A percentile compares a stretch with the other conserved stretches of the same genome.
These are phyloP conservation scores for Chytridiales sp. DNA, from an alignment of 371 early-diverging fungal species.

Conservation along the genomic window DNA sequence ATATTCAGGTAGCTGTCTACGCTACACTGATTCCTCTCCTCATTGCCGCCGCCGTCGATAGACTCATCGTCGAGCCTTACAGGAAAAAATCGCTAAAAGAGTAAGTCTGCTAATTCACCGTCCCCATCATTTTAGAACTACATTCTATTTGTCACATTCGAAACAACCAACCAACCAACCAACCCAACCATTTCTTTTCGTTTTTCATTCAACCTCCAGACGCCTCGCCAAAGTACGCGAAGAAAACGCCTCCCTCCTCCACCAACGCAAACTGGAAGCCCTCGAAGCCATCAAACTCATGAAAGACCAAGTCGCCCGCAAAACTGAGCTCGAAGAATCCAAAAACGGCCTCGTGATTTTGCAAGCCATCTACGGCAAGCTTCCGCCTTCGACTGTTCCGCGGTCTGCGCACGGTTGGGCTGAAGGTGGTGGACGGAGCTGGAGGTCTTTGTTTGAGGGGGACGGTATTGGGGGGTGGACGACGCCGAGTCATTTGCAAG, in stretches of 20 bases:
- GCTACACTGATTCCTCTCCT: conserved; percentile 68
- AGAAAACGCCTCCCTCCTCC: conserved; percentile 73
- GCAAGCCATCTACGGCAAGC: conserved; percentile 83
- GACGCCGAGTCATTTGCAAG: too few relatives aligned
- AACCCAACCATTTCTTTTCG: too few relatives aligned
- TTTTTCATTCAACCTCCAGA: conserved; percentile 44
- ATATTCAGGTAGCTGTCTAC: conserved; percentile 65
- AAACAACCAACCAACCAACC: neutral
- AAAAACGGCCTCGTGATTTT: conserved; percentile 80
- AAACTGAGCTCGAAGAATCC: conserved; percentile 63
- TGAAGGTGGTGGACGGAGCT: too few relatives aligned
- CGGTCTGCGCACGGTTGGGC: neutral
- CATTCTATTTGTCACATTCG: neutral
- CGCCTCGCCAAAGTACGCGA: conserved; percentile 71
- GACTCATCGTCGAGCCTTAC: conserved; percentile 66
- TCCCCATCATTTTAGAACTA: neutral
- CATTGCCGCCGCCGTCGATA: conserved; percentile 64
- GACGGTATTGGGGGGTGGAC: too few relatives aligned
- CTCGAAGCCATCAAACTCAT: conserved; percentile 73
- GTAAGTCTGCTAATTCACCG: conserved; percentile 38
- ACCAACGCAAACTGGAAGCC: conserved; percentile 72
- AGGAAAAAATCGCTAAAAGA: conserved; percentile 59
- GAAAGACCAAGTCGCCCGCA: conserved; percentile 66
- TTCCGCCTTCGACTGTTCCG: conserved; percentile 31
- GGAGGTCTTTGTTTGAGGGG: too few relatives aligned